These are phyloP conservation scores for Blastomyces parvus DNA, from an alignment of 2,329 filamentous ascomycete species.

Conservation along the genomic window DNA sequence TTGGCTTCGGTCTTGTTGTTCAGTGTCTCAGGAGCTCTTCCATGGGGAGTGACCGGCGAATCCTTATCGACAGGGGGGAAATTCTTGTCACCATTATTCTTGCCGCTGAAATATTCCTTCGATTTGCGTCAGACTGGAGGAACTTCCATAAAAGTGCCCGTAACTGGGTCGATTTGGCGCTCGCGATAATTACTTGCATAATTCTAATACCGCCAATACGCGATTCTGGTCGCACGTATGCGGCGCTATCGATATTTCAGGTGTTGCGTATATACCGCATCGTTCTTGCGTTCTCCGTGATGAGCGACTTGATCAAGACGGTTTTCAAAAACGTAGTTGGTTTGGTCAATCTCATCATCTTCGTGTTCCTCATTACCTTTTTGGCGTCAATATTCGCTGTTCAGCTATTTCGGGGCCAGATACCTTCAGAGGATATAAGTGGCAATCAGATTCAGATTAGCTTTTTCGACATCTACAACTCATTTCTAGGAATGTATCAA, in stretches of 20 bases:
- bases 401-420: conserved; percentile 82
- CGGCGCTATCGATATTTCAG: conserved; percentile 87
- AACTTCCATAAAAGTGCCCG: conserved; percentile 62
- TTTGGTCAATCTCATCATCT: conserved; percentile 88
- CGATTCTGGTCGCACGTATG: conserved; percentile 61
- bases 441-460: conserved; percentile 59
- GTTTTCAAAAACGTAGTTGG: conserved; percentile 86
- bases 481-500: conserved; percentile 96
- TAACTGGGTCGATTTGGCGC: conserved; percentile 70
- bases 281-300: conserved; percentile 80
- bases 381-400: conserved; percentile 86
- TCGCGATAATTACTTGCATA: conserved; percentile 72
- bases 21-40: conserved; percentile 66
- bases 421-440: conserved; percentile 54
- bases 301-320: conserved; percentile 70
- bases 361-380: conserved; percentile 93
- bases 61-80: conserved; percentile 64
- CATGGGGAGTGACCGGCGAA: conserved; percentile 55
- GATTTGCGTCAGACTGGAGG: conserved; percentile 70
- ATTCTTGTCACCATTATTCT: conserved; percentile 67
- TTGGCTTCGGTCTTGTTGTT: conserved; percentile 67
- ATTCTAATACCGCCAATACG: conserved; percentile 79
- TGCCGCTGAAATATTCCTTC: conserved; percentile 69
- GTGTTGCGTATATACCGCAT: conserved; percentile 86
- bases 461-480: conserved; percentile 88